Evolutionary conservation across 495 filamentous ascomycete species (phyloP).

Genomic region (Clohesyomyces aquaticus): DNA sequence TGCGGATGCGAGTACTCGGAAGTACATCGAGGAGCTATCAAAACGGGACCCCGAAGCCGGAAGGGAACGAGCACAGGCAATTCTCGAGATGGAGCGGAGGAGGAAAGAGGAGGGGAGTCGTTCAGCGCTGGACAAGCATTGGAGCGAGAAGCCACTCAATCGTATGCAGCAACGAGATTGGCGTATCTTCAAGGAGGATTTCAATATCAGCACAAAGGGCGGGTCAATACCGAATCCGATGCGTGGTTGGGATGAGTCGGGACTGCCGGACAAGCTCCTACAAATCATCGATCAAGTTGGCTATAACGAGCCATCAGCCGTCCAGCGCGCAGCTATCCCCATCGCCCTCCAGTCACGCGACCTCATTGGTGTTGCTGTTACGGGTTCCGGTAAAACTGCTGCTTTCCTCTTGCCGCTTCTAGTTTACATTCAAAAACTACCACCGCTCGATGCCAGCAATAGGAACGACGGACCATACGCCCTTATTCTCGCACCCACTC

Average conservation of each 20-base stretch:
- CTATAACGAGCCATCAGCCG: slow-evolving; percentile 89
- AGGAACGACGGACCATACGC: slow-evolving; percentile 97
- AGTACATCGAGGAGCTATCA: slow-evolving; percentile 78
- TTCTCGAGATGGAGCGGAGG: slow-evolving; percentile 86
- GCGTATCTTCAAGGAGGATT: slow-evolving; percentile 99
- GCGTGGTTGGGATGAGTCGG: slow-evolving; percentile 91
- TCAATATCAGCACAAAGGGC: slow-evolving; percentile 92
- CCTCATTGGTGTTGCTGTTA: slow-evolving; percentile 96
- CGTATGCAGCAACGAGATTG: slow-evolving; percentile 98
- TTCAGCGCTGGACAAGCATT: slow-evolving; percentile 82
- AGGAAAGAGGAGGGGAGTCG: slow-evolving; percentile 75
- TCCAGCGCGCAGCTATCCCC: slow-evolving; percentile 93
- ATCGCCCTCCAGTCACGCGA: slow-evolving; percentile 93
- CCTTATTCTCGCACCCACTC: slow-evolving; percentile 94
- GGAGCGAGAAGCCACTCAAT: slow-evolving; percentile 94
- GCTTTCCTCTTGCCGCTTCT: slow-evolving; percentile 91
- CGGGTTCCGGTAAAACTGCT: slow-evolving; percentile 98
- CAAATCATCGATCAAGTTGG: slow-evolving; percentile 84
- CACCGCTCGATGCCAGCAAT: slow-evolving; percentile 79
- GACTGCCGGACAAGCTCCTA: slow-evolving; percentile 76
- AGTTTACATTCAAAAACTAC: slow-evolving; percentile 94
- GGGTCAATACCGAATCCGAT: slow-evolving; percentile 93
- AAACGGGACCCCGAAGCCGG: slow-evolving; percentile 82
- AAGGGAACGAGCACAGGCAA: slow-evolving; percentile 71
- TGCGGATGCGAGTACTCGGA: slow-evolving; percentile 67